Conservation (phyloP, 176 grass and related monocot species). For the Lolium rigidum region DNA sequence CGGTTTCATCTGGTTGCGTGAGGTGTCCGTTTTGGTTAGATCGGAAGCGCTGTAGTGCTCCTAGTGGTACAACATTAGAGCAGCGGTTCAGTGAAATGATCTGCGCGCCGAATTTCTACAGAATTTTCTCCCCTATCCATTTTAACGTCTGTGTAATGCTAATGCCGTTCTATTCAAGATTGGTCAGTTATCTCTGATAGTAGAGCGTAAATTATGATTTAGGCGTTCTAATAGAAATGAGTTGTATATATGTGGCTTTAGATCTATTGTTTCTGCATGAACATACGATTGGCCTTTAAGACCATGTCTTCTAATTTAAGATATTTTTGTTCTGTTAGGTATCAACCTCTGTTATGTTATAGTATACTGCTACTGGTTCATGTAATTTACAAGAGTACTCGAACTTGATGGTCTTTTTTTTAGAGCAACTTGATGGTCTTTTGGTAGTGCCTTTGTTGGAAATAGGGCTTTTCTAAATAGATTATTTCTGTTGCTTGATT, state of each 20-base stretch:
- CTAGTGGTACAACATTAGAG: not conserved
- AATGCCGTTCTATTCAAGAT: not conserved
- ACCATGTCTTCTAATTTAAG: too few relatives aligned
- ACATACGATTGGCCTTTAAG: too few relatives aligned
- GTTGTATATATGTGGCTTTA: too few relatives aligned
- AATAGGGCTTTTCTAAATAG: not conserved
- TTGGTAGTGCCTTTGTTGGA: not conserved
- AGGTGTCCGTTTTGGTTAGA: not conserved
- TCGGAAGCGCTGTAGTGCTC: not conserved
- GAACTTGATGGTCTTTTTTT: not conserved
- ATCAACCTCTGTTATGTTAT: not conserved
- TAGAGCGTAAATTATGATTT: too few relatives aligned
- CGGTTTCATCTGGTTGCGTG: not conserved
- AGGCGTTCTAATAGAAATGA: too few relatives aligned
- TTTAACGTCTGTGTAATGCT: too few relatives aligned
- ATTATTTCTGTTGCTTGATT: not conserved
- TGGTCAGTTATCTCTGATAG: not conserved
- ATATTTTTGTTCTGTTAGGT: too few relatives aligned
- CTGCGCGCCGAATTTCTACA: not conserved
- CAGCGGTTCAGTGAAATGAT: not conserved
- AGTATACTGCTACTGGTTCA: constrained; percentile 1
- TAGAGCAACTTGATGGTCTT: not conserved
- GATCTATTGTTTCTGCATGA: too few relatives aligned
- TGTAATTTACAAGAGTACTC: not conserved
- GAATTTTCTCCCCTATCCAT: not conserved